Percentiles rank a stretch among this genome's conserved stretches.
Evolutionary conservation across 2,329 filamentous ascomycete species (phyloP).

Genomic region (Furcasterigmium sp.): DNA sequence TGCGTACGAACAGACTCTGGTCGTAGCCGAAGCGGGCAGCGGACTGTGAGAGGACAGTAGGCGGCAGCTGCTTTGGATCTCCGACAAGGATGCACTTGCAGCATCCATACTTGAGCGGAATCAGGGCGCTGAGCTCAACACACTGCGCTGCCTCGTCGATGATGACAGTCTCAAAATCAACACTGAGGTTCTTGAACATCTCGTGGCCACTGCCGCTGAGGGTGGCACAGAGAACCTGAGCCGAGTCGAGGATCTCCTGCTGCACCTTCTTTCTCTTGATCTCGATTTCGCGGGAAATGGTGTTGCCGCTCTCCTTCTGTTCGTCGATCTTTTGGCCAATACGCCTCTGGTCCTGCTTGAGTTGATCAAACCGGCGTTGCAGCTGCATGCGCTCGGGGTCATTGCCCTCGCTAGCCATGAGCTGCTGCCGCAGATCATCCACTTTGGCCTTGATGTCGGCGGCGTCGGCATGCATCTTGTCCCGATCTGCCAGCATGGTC

Average conservation of each 20-base stretch:
- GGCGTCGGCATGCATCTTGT: constrained; percentile 59
- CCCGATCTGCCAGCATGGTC: constrained; percentile 49
- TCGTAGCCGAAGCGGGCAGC: constrained; percentile 92
- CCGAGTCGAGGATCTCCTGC: constrained; percentile 83
- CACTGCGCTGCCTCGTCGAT: constrained; percentile 98
- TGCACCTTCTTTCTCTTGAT: constrained; percentile 79
- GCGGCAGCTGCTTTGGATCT: constrained; percentile 94
- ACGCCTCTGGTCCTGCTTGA: constrained; percentile 67
- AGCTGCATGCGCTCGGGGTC: constrained; percentile 42
- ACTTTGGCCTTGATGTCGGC: constrained; percentile 72
- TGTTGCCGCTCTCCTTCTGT: constrained; percentile 79
- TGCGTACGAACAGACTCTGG: constrained; percentile 95
- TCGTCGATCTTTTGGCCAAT: constrained; percentile 83
- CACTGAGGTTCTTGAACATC: constrained; percentile 89
- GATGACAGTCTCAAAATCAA: constrained; percentile 97
- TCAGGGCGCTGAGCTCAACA: constrained; percentile 92
- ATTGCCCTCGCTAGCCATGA: constrained; percentile 56
- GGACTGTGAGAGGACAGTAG: constrained; percentile 90
- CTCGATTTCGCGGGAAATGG: constrained; percentile 76
- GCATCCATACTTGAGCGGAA: constrained; percentile 95
- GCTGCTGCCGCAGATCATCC: constrained; percentile 61
- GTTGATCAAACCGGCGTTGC: constrained; percentile 69
- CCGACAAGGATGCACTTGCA: constrained; percentile 95
- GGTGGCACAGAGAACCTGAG: constrained; percentile 91
- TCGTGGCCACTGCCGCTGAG: constrained; percentile 95